Conservation (phyloP, 2,329 filamentous ascomycete species). For the Scedosporium boydii region DNA sequence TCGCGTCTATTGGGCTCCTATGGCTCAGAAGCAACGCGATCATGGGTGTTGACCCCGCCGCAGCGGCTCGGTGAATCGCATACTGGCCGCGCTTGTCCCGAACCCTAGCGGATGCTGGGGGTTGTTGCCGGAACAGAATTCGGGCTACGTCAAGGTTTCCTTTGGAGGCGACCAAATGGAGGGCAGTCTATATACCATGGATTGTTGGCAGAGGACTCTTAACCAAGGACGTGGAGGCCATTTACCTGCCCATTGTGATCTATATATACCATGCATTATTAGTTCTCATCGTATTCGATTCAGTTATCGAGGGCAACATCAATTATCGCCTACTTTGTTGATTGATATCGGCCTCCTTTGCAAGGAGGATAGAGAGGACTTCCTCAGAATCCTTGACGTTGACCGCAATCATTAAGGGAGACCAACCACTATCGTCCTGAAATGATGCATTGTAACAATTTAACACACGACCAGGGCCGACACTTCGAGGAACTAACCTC, state of each 20-base stretch:
- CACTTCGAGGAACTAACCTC: slow-evolving; percentile 39
- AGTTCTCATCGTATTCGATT: slow-evolving; percentile 6
- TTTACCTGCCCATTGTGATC: slow-evolving; percentile 56
- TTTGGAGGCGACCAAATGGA: slow-evolving; percentile 91
- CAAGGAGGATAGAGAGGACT: slow-evolving; percentile 57
- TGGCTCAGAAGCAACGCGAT: slow-evolving; percentile 68
- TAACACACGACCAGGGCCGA: background rate
- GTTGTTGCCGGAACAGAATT: slow-evolving; percentile 62
- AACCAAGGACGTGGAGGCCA: background rate
- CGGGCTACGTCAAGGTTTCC: slow-evolving; percentile 73
- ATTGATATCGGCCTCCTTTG: slow-evolving; percentile 62
- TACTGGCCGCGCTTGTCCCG: slow-evolving; percentile 86
- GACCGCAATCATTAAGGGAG: slow-evolving; percentile 72
- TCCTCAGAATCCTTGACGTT: slow-evolving; percentile 64
- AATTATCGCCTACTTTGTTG: slow-evolving; percentile 48
- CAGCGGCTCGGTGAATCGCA: slow-evolving; percentile 82
- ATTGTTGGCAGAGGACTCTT: background rate
- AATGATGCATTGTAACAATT: background rate
- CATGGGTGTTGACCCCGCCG: slow-evolving; percentile 82
- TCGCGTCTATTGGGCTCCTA: slow-evolving; percentile 71
- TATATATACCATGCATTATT: slow-evolving; percentile 25
- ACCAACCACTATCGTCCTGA: slow-evolving; percentile 72
- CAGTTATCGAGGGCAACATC: background rate
- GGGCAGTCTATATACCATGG: slow-evolving; percentile 56
- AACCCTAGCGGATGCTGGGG: slow-evolving; percentile 63